Percentiles rank a stretch among this genome's conserved stretches.
phyloP scores from a whole-genome alignment of 805 yeast genomes.

The Kuraishia cidri region DNA sequence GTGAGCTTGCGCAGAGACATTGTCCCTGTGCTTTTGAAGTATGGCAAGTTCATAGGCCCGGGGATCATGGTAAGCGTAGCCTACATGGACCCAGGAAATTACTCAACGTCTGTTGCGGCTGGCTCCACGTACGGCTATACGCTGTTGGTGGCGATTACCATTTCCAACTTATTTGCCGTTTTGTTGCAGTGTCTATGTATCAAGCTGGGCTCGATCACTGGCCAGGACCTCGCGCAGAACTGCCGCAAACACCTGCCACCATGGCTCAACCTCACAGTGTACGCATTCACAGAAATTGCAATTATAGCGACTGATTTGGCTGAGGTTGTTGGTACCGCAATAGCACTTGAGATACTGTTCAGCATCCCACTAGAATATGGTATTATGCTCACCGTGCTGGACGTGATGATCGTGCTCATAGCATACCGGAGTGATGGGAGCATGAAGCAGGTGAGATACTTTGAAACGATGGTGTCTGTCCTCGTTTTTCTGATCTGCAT shows the following conservation, averaged over 20 bases:
- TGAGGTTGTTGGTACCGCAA: constrained; percentile 91
- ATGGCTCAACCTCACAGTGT: constrained; percentile 55
- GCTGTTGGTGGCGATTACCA: constrained; percentile 59
- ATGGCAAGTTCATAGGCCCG: constrained; percentile 71
- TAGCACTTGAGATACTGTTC: constrained; percentile 70
- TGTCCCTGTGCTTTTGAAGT: too few species aligned
- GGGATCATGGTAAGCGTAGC: constrained; percentile 86
- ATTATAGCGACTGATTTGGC: constrained; percentile 91
- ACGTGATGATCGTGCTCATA: constrained; percentile 68
- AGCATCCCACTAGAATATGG: constrained; percentile 68
- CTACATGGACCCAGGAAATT: constrained; percentile 92
- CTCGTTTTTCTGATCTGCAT: constrained; percentile 67
- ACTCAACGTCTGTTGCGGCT: constrained; percentile 81
- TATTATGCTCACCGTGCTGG: constrained; percentile 70
- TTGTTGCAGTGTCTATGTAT: constrained; percentile 77
- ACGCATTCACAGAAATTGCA: constrained; percentile 73
- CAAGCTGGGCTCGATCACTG: constrained; percentile 84
- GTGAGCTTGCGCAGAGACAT: too few species aligned
- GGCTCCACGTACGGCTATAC: constrained; percentile 77
- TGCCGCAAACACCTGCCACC: constrained; percentile 65
- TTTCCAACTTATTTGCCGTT: constrained; percentile 81
- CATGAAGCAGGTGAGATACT: constrained; percentile 63
- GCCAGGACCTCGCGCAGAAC: constrained; percentile 79
- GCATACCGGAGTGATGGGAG: constrained; percentile 77
- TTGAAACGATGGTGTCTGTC: constrained; percentile 66